phyloP scores from a whole-genome alignment of 192 early-diverging fungal species.

The Haplosporangium gracile region DNA sequence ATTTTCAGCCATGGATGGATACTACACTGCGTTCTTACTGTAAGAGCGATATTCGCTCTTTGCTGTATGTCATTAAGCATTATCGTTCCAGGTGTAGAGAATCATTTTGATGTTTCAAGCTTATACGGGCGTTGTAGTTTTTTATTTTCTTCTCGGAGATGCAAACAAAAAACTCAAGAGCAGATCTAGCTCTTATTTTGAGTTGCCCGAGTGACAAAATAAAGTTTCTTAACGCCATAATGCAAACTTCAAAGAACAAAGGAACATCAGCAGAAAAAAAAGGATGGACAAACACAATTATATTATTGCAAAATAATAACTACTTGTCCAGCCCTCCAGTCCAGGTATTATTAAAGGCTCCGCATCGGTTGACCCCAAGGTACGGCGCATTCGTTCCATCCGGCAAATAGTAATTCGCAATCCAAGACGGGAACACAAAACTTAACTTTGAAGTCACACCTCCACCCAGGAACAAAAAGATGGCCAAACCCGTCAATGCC shows the following conservation, averaged over 20 bases:
- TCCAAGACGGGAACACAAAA: constrained; percentile 10
- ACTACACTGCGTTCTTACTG: neutral
- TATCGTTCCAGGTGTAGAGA: no score
- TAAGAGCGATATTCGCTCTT: no score
- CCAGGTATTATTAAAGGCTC: neutral
- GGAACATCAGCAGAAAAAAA: no score
- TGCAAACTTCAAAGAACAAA: no score
- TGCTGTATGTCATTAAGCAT: no score
- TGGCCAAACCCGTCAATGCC: constrained; percentile 54
- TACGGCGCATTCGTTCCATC: constrained; percentile 14
- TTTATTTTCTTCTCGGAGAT: no score
- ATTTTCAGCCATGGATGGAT: neutral
- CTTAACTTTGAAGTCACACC: constrained; percentile 23
- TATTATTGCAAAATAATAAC: neutral
- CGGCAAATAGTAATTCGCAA: constrained; percentile 10
- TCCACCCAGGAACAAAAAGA: constrained; percentile 60
- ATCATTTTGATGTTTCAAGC: no score
- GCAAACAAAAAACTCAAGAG: no score
- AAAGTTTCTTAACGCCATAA: no score
- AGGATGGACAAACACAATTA: neutral
- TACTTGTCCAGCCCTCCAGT: neutral
- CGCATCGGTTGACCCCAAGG: constrained; percentile 11
- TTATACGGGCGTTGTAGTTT: no score
- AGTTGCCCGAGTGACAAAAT: no score
- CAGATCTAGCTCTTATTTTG: no score